Evolutionary conservation across 1,284 basidiomycete genomes (phyloP).

Genomic region (Sphagnurus paluster): DNA sequence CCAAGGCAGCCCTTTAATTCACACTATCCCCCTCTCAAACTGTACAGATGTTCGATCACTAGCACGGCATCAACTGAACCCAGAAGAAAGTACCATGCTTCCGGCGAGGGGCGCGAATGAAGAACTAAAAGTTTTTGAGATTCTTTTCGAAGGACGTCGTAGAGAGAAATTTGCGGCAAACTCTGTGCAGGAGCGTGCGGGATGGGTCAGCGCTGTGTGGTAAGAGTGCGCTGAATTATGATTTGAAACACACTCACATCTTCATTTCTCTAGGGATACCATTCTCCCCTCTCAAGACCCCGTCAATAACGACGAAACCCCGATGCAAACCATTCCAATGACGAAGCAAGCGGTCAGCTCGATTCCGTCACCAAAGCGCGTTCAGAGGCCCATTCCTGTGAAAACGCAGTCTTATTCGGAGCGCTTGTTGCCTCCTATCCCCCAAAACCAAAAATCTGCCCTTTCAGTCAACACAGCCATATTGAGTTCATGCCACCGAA

Average conservation of each 20-base stretch:
- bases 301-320: slow-evolving; percentile 17
- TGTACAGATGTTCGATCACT: slow-evolving; percentile 68
- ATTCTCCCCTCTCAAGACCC: slow-evolving; percentile 44
- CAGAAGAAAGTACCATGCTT: slow-evolving; percentile 41
- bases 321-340: neutral
- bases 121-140: slow-evolving; percentile 58
- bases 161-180: slow-evolving; percentile 61
- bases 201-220: slow-evolving; percentile 75
- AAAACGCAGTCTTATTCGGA: slow-evolving; percentile 15
- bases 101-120: slow-evolving; percentile 34
- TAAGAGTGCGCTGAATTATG: slow-evolving; percentile 30
- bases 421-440: slow-evolving; percentile 34
- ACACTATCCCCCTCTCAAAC: slow-evolving; percentile 46
- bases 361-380: slow-evolving; percentile 18
- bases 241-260: neutral
- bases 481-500: slow-evolving; percentile 3
- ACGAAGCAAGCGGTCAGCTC: neutral
- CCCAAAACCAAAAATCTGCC: slow-evolving; percentile 13
- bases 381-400: slow-evolving; percentile 13
- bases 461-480: neutral
- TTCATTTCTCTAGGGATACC: slow-evolving; percentile 50
- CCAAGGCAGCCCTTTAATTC: slow-evolving; percentile 41
- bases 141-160: slow-evolving; percentile 52
- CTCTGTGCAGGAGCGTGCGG: slow-evolving; percentile 62
- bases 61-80: slow-evolving; percentile 39